These are phyloP conservation scores for Phytopythium montanum DNA, from an alignment of 352 stramenopile species.

Conservation along the genomic window DNA sequence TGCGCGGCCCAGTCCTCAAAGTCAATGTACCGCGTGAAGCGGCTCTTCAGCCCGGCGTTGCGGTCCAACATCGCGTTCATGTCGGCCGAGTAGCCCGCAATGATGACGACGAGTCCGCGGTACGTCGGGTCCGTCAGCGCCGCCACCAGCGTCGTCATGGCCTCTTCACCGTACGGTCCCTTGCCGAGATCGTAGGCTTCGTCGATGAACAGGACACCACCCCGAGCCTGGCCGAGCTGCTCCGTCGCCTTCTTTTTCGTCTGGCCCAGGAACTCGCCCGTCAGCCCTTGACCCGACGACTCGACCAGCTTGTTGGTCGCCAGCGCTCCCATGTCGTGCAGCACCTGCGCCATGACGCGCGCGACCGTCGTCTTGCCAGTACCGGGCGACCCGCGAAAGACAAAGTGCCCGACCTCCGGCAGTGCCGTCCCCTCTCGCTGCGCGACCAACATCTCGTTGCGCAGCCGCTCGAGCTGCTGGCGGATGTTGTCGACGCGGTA, in stretches of 20 bases:
- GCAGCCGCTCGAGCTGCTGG: constrained; percentile 42
- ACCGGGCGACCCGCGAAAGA: constrained; percentile 86
- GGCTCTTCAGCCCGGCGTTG: constrained; percentile 89
- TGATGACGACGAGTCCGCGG: constrained; percentile 84
- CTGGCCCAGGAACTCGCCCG: constrained; percentile 83
- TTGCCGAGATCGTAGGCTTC: constrained; percentile 91
- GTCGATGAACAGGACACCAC: constrained; percentile 92
- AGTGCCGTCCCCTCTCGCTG: constrained; percentile 57
- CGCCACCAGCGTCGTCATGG: constrained; percentile 87
- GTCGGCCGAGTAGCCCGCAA: constrained; percentile 87
- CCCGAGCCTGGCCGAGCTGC: constrained; percentile 87
- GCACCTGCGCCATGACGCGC: constrained; percentile 90
- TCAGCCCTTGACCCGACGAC: constrained; percentile 82
- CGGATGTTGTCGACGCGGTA: constrained; percentile 67
- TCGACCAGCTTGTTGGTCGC: constrained; percentile 91
- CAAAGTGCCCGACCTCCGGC: constrained; percentile 72
- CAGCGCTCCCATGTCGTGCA: constrained; percentile 91
- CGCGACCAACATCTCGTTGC: constrained; percentile 59
- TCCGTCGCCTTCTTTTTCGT: constrained; percentile 88
- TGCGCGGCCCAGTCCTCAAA: constrained; percentile 86
- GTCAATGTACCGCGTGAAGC: constrained; percentile 87
- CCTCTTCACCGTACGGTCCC: constrained; percentile 76
- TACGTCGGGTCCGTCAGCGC: constrained; percentile 87
- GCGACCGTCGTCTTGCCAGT: constrained; percentile 91
- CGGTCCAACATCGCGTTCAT: constrained; percentile 88